Evolutionary conservation across 371 early-diverging fungal species (phyloP).

Genomic region (Umbelopsis sp.): DNA sequence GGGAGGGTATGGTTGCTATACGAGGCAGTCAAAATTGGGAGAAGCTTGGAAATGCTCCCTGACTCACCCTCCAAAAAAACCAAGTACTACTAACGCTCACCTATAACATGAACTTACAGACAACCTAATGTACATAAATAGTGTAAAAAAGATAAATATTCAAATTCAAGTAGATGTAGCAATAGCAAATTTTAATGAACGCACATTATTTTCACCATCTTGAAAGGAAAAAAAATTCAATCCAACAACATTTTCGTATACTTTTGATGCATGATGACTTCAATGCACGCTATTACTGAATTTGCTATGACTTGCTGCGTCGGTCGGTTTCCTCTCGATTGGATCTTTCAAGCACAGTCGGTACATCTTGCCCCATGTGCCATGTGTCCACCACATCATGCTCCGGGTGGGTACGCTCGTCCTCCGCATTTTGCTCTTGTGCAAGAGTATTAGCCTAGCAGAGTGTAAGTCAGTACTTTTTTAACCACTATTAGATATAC

Average conservation of each 20-base stretch:
- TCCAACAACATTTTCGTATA: too few relatives aligned
- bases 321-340: neutral
- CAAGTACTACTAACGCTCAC: neutral
- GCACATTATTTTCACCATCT: too few relatives aligned
- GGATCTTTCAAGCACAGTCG: slow-evolving; percentile 4
- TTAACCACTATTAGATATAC: too few relatives aligned
- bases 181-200: too few relatives aligned
- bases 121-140: too few relatives aligned
- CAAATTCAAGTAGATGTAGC: too few relatives aligned
- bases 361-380: slow-evolving; percentile 6
- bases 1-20: slow-evolving; percentile 4
- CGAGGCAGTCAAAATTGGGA: slow-evolving; percentile 8
- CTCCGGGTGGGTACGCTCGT: neutral
- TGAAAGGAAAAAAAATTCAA: too few relatives aligned
- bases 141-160: too few relatives aligned
- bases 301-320: neutral
- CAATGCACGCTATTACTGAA: neutral
- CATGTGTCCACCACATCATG: slow-evolving; percentile 7
- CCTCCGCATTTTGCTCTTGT: neutral
- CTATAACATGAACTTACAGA: too few relatives aligned
- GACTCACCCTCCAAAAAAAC: neutral
- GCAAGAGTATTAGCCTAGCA: neutral
- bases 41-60: neutral
- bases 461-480: too few relatives aligned
- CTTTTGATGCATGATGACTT: neutral